phyloP scores from a whole-genome alignment of 345 rosid species.

The Tarenaya hassleriana region DNA sequence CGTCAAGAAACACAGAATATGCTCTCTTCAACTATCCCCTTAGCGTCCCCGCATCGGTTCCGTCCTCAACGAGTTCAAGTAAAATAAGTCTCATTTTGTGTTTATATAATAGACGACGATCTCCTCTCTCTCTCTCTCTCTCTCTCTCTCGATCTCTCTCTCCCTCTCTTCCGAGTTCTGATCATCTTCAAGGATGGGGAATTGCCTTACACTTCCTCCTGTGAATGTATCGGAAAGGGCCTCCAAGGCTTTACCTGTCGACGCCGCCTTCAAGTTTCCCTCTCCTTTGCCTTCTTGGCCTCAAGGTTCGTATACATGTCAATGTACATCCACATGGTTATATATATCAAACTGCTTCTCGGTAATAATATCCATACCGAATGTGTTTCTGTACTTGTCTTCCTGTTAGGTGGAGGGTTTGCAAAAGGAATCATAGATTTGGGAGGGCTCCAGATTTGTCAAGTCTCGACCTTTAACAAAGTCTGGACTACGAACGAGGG shows the following conservation, averaged over 20 bases:
- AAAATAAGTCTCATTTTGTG: background rate
- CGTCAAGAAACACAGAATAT: conserved; percentile 21
- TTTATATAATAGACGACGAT: background rate
- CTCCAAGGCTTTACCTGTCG: conserved; percentile 40
- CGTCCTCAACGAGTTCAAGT: conserved; percentile 8
- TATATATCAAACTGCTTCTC: background rate
- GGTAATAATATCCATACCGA: background rate
- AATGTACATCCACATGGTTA: too few relatives aligned
- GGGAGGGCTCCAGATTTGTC: conserved; percentile 57
- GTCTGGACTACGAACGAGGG: conserved; percentile 55
- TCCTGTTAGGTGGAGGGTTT: conserved; percentile 47
- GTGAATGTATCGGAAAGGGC: conserved; percentile 26
- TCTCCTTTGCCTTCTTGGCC: conserved; percentile 52
- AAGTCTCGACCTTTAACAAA: conserved; percentile 47
- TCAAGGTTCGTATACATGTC: conserved; percentile 28
- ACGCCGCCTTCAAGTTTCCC: conserved; percentile 52
- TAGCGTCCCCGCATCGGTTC: too few relatives aligned
- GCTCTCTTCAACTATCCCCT: conserved; percentile 24
- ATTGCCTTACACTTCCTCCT: conserved; percentile 19
- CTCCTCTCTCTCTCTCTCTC: too few relatives aligned
- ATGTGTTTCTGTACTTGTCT: background rate
- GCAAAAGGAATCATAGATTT: conserved; percentile 48
- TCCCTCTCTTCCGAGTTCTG: background rate
- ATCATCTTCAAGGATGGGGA: conserved; percentile 27
- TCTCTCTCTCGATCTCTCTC: background rate